Evolutionary conservation across 371 early-diverging fungal species (phyloP), one percentile per base, ranked within the genome.

Genomic region (Mucor indicus): DNA sequence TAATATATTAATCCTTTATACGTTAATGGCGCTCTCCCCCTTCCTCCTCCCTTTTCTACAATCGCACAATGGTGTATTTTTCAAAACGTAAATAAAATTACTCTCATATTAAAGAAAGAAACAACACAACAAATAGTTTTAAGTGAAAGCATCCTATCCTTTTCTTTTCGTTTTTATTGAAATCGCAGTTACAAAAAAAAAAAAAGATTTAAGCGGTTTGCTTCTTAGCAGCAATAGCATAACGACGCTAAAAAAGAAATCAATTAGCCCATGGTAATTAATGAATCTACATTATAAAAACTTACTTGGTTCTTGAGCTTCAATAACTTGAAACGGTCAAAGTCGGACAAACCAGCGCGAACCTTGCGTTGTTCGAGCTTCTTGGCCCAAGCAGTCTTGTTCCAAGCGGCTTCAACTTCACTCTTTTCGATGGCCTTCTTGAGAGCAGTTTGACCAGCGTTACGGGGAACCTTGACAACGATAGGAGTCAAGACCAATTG

Each of bases 291-390:
- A 27, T 33, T 15, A 33, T 4, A 33, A 30, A 23, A 35, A 47
- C 45, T 67, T 78, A 82, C 81, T 72, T 88, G 80, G 77, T 85
- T 87, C 85, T 87, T 89, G 62, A 87, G 74, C 71, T 86, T 80
- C 77, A 71, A 75, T 53, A 94, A 61, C 91, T 97, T 93, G 93
- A 96, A 96, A 65, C 98, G 90, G 70, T 97, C 96, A 68, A 97
- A 96, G 79, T 98, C 98, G 39, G 86, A 60, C 71, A 93, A 75
- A 62, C 64, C 57, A 52, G 89, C 81, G 60, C 97, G 89, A 67
- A 69, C 75, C 55, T 76, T 62, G 62, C 96, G 89, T 57, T 75
- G 67, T 32, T 76, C 88, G 54, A 95, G 72, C 89, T 94, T 96
- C 87, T 95, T 81, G 63, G 95, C 95, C 92, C 92, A 94, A 49